A percentile compares a stretch with the other conserved stretches of the same genome.
phyloP scores from a whole-genome alignment of 768 basidiomycete species.

The Russula foetens region DNA sequence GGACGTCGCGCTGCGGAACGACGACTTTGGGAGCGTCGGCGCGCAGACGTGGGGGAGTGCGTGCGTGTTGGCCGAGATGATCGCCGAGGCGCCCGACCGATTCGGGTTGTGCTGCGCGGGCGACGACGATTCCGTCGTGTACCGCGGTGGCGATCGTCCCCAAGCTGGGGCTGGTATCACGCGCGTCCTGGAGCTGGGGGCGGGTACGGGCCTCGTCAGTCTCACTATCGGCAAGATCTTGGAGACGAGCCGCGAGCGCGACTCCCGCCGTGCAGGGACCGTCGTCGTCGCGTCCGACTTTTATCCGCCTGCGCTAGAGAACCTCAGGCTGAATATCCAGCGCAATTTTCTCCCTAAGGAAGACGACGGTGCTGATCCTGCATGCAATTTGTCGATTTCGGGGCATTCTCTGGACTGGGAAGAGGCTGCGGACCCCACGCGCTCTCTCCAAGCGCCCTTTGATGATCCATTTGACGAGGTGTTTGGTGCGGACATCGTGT shows the following conservation, averaged over 20 bases:
- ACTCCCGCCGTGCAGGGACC: constrained; percentile 20
- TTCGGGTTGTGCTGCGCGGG: constrained; percentile 36
- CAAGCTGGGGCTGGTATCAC: constrained; percentile 15
- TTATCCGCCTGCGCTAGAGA: constrained; percentile 40
- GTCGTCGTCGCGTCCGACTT: constrained; percentile 43
- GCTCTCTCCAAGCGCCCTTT: constrained; percentile 19
- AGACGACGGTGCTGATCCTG: background rate
- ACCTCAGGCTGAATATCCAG: constrained; percentile 38
- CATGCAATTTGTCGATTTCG: constrained; percentile 17
- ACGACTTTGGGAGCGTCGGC: constrained; percentile 66
- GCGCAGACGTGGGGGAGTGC: constrained; percentile 89
- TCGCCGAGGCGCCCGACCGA: constrained; percentile 44
- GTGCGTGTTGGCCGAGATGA: constrained; percentile 69
- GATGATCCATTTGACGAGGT: constrained; percentile 39
- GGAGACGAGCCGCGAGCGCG: background rate
- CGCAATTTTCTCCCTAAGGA: constrained; percentile 27
- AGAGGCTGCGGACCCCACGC: constrained; percentile 11
- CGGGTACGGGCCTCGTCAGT: constrained; percentile 49
- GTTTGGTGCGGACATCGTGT: constrained; percentile 47
- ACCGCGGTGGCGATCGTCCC: background rate
- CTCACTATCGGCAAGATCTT: constrained; percentile 33
- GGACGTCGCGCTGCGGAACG: constrained; percentile 62
- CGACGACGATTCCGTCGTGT: background rate
- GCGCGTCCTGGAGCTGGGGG: constrained; percentile 46
- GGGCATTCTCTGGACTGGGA: constrained; percentile 36